Conservation (phyloP, 441 rosid species). For the Corymbia calophylla region DNA sequence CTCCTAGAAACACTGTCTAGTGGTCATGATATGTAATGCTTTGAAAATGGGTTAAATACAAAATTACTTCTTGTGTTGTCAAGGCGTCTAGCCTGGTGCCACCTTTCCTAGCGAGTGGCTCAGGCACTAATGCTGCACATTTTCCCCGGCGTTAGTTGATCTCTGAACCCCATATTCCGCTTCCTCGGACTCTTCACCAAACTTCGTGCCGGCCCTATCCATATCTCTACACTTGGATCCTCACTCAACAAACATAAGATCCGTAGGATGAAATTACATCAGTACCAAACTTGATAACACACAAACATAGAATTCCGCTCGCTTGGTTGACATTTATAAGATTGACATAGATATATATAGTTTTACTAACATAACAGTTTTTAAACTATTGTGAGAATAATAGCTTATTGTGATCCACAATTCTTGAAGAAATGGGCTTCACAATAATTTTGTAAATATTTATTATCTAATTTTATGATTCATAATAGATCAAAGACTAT, state of each 20-base stretch:
- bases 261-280: neutral
- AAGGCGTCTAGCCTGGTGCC: neutral
- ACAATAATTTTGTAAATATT: no score
- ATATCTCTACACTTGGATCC: neutral
- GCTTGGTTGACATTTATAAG: neutral
- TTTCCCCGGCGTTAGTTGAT: neutral
- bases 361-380: no score
- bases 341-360: neutral
- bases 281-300: neutral
- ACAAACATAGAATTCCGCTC: neutral
- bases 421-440: no score
- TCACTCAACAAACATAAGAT: neutral
- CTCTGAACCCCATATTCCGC: neutral
- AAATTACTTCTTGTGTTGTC: neutral
- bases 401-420: no score
- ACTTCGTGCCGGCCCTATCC: neutral
- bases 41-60: neutral
- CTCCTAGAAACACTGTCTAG: neutral
- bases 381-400: no score
- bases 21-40: neutral
- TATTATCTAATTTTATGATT: no score
- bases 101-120: neutral
- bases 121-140: neutral
- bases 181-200: neutral
- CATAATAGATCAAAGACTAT: no score